Evolutionary conservation across 2,329 filamentous ascomycete species (phyloP).

Genomic region (Aspergillus sp.): DNA sequence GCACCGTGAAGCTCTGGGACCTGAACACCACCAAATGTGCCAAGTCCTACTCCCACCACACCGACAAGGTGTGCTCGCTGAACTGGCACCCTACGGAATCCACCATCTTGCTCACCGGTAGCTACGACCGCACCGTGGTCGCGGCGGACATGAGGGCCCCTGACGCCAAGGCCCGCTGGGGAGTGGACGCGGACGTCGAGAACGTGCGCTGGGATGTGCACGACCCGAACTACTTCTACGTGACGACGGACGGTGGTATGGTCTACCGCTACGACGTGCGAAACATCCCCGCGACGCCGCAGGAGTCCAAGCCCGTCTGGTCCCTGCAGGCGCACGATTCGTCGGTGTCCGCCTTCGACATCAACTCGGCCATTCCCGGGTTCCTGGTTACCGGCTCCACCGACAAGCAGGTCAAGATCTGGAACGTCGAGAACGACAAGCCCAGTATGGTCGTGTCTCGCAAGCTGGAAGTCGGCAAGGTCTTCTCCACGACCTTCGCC

Average conservation of each 20-base stretch:
- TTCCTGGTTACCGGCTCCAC: conserved; percentile 92
- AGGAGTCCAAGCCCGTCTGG: conserved; percentile 83
- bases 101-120: conserved; percentile 85
- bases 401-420: conserved; percentile 94
- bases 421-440: conserved; percentile 80
- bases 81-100: conserved; percentile 89
- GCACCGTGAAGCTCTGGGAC: conserved; percentile 98
- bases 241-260: conserved; percentile 87
- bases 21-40: conserved; percentile 88
- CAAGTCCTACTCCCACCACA: conserved; percentile 93
- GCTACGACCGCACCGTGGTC: conserved; percentile 90
- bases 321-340: conserved; percentile 93
- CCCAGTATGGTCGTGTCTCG: conserved; percentile 89
- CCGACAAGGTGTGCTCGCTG: conserved; percentile 94
- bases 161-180: conserved; percentile 81
- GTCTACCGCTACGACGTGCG: conserved; percentile 91
- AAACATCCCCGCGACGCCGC: conserved; percentile 69
- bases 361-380: conserved; percentile 86
- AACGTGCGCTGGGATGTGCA: conserved; percentile 91
- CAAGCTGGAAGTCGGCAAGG: conserved; percentile 89
- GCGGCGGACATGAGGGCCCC: conserved; percentile 96
- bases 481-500: conserved; percentile 88
- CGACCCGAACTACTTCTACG: conserved; percentile 89
- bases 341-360: conserved; percentile 85
- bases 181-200: conserved; percentile 94